Base-by-base conservation (phyloP, 2,329 filamentous ascomycete species). In the Chaetomiaceae sp. region DNA sequence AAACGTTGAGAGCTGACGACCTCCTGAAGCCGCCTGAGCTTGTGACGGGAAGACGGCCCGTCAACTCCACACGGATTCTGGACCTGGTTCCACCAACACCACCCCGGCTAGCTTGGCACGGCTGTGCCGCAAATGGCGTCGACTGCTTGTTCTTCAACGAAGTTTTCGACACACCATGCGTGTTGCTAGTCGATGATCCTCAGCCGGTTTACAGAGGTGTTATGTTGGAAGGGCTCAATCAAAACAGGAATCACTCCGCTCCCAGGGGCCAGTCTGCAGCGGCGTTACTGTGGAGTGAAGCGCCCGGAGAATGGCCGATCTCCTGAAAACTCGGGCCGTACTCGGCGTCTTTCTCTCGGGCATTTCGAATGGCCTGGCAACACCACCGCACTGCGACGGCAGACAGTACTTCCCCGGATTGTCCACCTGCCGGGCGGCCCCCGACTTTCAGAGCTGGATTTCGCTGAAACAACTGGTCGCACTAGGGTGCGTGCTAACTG, bases 341-440 rank as follows among this genome's bases (percentile, higher is more conserved):
- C 49, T 56, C 55, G 52, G 55, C 55, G 46, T 41, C 52, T 45
- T 53, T 56, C 33, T 35, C 16, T 23, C 16, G 27, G 6, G 30
- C 20, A 21, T 12, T 20, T 33, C 20, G 33, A 31, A n/a, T 20
- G 14, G 44, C 14, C 27, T 41, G 17, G 34, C 34, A 41, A 8
- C 43, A 27, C n/a, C n/a, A n/a, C n/a, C n/a, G n/a, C n/a, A n/a
- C n/a, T n/a, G n/a, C n/a, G n/a, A n/a, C n/a, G n/a, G n/a, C n/a
- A n/a, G n/a, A n/a, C 43, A 21, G 37, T 14, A 10, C 39, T 20
- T 23, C 31, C 23, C 20, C 12, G 30, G 7, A 10, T 27, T n/a
- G n/a, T n/a, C n/a, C n/a, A n/a, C n/a, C n/a, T n/a, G n/a, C n/a
- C n/a, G n/a, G n/a, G n/a, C n/a, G n/a, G n/a, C n/a, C n/a, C n/a